phyloP scores from a whole-genome alignment of 495 filamentous ascomycete genomes.

The Neurospora sp. region DNA sequence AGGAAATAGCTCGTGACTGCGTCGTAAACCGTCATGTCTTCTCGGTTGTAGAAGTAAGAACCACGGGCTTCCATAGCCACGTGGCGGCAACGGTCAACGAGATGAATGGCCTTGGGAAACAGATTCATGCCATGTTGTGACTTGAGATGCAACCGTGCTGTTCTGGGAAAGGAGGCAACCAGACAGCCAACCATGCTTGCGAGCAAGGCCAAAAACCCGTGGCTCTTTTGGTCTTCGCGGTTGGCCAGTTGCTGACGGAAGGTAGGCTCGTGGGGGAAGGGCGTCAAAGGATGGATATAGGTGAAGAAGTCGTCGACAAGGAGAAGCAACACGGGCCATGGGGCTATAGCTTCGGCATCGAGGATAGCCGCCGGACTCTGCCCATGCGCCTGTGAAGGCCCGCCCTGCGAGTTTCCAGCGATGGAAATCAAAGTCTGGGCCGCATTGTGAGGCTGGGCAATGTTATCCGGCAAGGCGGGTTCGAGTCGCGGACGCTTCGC shows the following conservation, averaged over 20 bases:
- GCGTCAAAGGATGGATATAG: conserved; percentile 78
- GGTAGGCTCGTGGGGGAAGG: conserved; percentile 78
- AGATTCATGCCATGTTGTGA: conserved; percentile 38
- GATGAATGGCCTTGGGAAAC: conserved; percentile 57
- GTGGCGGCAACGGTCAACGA: conserved; percentile 65
- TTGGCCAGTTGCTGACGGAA: conserved; percentile 61
- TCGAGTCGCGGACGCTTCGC: conserved; percentile 54
- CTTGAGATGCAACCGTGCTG: conserved; percentile 59
- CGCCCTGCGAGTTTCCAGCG: conserved; percentile 11
- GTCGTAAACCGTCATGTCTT: conserved; percentile 63
- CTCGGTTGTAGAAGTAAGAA: conserved; percentile 51
- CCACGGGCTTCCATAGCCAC: conserved; percentile 65
- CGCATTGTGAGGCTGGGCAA: conserved; percentile 32
- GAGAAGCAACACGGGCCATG: conserved; percentile 50
- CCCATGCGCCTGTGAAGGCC: background rate
- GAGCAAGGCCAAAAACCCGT: conserved; percentile 62
- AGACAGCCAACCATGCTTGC: conserved; percentile 72
- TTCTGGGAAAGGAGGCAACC: conserved; percentile 74
- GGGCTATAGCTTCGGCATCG: conserved; percentile 65
- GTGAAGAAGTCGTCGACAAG: conserved; percentile 84
- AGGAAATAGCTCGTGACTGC: conserved; percentile 80
- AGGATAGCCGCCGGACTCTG: conserved; percentile 14
- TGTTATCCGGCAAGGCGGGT: conserved; percentile 7
- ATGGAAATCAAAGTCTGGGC: conserved; percentile 39
- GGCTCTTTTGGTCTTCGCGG: conserved; percentile 59